Evolutionary conservation across 2,329 filamentous ascomycete species (phyloP), one percentile per base, ranked within the genome.

Genomic region (Stemphylium lycopersici): DNA sequence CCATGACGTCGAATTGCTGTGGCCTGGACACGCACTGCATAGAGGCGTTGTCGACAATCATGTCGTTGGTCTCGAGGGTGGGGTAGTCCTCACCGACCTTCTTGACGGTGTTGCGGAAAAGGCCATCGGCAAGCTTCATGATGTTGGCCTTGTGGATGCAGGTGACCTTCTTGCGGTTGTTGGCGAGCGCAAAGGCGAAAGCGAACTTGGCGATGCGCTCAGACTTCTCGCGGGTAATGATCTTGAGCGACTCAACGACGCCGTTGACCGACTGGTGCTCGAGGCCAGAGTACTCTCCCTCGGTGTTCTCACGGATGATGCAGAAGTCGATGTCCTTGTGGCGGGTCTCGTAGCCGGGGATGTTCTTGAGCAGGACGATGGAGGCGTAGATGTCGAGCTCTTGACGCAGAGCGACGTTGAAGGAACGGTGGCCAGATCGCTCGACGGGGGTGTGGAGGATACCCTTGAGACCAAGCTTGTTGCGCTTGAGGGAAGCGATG

Each of bases 121-220:
- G 90, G 80, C 95, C 95, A 71, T 99, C 95, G 77, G 93, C 93
- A 56, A 99, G 86, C 87, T 99, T 99, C 95, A 99, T 99, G 83
- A 99, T 99, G 86, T 99, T 99, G 81, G 95, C 95, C 87, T 99
- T 99, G 89, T 99, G 95, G 77, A 99, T 98, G 83, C 93, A 97
- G 67, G 95, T 98, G 54, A 99, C 91, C 90, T 98, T 98, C 85
- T 96, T 93, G 77, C 95, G 88, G 86, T 96, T 93, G 86, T 99
- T 99, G 80, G 95, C 95, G 55, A 98, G 89, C 55, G 95, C 95
- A 75, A 99, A 99, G 76, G 90, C 89, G 79, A 98, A 98, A 65
- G 95, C 95, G 76, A 99, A 99, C 82, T 96, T 96, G 81, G 93
- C 91, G 74, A 99, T 99, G 76, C 95, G 91, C 87, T 99, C 95